phyloP scores from a whole-genome alignment of 2,329 filamentous ascomycete genomes.

The Talaromyces sp. region DNA sequence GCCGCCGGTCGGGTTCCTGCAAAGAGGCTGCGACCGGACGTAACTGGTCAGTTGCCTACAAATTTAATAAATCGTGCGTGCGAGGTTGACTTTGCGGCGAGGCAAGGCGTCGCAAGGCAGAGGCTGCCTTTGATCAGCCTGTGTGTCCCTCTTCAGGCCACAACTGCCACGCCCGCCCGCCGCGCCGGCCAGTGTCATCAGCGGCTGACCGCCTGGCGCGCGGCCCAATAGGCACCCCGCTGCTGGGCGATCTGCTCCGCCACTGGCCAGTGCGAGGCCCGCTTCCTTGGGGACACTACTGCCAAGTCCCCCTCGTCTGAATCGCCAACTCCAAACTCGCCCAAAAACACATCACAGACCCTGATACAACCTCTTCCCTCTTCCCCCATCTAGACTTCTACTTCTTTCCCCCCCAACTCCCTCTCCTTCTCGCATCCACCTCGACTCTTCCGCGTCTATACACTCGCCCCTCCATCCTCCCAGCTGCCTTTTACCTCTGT shows the following conservation, averaged over 20 bases:
- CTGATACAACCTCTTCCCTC: background rate
- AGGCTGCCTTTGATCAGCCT: background rate
- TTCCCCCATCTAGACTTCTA: background rate
- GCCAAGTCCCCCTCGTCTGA: background rate
- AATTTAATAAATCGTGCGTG: background rate
- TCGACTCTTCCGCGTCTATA: conserved; percentile 8
- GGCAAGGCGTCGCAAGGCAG: background rate
- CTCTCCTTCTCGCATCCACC: background rate
- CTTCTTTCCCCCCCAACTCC: background rate
- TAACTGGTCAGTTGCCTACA: background rate
- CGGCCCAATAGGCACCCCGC: conserved; percentile 8
- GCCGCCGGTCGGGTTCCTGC: background rate
- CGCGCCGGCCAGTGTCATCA: background rate
- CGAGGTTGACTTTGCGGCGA: background rate
- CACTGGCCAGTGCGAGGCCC: conserved; percentile 5
- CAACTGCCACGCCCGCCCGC: background rate
- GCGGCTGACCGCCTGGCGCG: conserved; percentile 10
- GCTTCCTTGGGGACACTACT: conserved; percentile 1
- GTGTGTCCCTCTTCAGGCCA: background rate
- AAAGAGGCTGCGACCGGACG: background rate
- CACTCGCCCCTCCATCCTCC: conserved; percentile 13
- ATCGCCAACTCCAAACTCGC: conserved; percentile 9
- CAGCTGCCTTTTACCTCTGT: conserved; percentile 16
- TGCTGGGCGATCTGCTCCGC: conserved; percentile 3
- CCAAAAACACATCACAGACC: conserved; percentile 10